Conservation (phyloP, 192 early-diverging fungal genomes). For the Coemansia sp. region DNA sequence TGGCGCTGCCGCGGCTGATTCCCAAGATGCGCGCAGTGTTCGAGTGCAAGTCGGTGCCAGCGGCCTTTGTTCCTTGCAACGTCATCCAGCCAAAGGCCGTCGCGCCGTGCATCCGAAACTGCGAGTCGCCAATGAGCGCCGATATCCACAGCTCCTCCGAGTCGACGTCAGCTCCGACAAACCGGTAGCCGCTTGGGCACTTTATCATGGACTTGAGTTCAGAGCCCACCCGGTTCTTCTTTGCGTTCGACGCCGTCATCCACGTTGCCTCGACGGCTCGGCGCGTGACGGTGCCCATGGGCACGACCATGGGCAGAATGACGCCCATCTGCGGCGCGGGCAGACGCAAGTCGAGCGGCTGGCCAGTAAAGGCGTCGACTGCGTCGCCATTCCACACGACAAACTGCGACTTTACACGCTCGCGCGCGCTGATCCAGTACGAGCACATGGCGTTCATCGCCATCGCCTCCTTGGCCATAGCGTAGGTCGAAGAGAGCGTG, state of each 20-base stretch:
- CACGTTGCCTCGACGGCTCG: conserved; percentile 92
- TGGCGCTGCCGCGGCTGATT: conserved; percentile 87
- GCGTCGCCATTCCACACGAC: conserved; percentile 71
- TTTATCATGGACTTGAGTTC: conserved; percentile 90
- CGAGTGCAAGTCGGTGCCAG: conserved; percentile 92
- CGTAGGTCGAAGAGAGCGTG: conserved; percentile 72
- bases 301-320: conserved; percentile 87
- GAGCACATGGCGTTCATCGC: conserved; percentile 76
- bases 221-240: conserved; percentile 86
- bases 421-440: conserved; percentile 90
- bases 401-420: conserved; percentile 83
- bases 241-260: conserved; percentile 96
- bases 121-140: conserved; percentile 90
- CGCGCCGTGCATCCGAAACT: conserved; percentile 90
- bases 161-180: conserved; percentile 98
- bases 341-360: conserved; percentile 33
- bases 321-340: conserved; percentile 57
- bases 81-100: conserved; percentile 99
- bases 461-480: conserved; percentile 77
- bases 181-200: conserved; percentile 80
- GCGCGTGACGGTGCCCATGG: conserved; percentile 97
- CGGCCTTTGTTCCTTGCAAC: conserved; percentile 88
- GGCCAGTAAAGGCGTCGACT: conserved; percentile 42
- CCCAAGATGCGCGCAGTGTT: conserved; percentile 87
- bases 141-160: conserved; percentile 98